Conservation (phyloP, 2,329 filamentous ascomycete species). For the Colletotrichum filicis region DNA sequence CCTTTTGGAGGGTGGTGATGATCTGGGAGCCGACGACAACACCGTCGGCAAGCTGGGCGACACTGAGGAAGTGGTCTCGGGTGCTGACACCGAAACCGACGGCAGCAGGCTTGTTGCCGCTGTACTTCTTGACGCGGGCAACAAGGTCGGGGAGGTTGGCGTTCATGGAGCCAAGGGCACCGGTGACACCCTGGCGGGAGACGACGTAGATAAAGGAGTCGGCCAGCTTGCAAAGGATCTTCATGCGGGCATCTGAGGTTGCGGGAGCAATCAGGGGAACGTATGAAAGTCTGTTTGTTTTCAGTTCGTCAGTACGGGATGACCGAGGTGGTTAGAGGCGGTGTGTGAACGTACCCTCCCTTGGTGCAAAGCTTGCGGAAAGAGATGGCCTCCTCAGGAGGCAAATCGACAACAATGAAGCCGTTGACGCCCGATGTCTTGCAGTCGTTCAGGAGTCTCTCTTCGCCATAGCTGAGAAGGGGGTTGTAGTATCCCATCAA, state of each 20-base stretch:
- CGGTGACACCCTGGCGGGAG: constrained; percentile 95
- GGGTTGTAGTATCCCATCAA: constrained; percentile 99
- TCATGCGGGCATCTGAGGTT: constrained; percentile 94
- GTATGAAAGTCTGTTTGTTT: constrained; percentile 78
- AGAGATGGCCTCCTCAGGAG: constrained; percentile 92
- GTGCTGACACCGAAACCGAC: constrained; percentile 98
- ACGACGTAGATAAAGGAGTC: constrained; percentile 99
- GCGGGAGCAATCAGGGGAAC: constrained; percentile 96
- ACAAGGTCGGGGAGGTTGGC: constrained; percentile 84
- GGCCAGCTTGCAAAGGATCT: constrained; percentile 93
- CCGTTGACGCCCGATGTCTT: constrained; percentile 89
- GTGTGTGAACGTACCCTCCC: constrained; percentile 70
- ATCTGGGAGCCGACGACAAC: constrained; percentile 98
- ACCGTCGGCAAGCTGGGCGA: constrained; percentile 87
- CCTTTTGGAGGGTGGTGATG: constrained; percentile 80
- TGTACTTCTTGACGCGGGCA: constrained; percentile 89
- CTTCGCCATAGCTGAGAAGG: constrained; percentile 92
- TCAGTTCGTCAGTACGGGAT: neutral
- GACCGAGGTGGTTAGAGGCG: neutral
- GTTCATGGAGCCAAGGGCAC: constrained; percentile 86
- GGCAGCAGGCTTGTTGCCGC: constrained; percentile 88
- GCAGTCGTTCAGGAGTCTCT: constrained; percentile 86
- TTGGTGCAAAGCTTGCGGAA: constrained; percentile 88
- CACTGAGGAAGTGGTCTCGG: constrained; percentile 88
- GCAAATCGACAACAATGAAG: constrained; percentile 96